Base-by-base conservation (phyloP, 2,329 filamentous ascomycete species). In the Fusarium sterilihyphosum region DNA sequence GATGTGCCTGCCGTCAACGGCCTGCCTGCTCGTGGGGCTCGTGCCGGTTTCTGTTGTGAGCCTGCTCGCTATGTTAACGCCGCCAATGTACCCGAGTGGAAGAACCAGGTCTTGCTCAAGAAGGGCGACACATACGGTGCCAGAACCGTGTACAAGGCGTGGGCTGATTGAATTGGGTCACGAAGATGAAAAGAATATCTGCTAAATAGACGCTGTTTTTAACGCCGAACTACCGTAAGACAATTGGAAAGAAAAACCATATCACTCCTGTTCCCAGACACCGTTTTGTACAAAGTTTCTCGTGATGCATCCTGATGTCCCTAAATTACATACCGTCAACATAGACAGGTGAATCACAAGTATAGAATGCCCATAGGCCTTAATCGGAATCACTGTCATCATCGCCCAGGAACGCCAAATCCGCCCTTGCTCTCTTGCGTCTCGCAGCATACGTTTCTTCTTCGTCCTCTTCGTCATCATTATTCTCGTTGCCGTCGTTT, bases 51-150 rank as follows among this genome's bases (percentile, higher is more conserved):
- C 85, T 98, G 95, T 82, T 92, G 98, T 49, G 96, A 99, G 86
- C 95, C 96, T 0, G 94, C 93, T 78, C 90, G 96, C 29, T 98
- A 93, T 82, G 93, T 98, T 64, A 96, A 98, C 82, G 95, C 95
- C 1, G 86, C 91, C 79, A 98, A 98, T 78, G 90, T 93, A 56
- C 90, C 92, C 0, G 91, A 92, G 78, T 97, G 95, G 93, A 93
- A 89, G 84, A 85, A 85, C 60, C 94, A 94, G 91, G 91, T 94
- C 70, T 74, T 96, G 35, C 84, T 98, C 73, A 96, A 93, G 88
- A 95, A 92, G 86, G 96, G 96, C 2, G 88, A 96, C 81, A 91
- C 90, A 70, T 98, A 94, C 82, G 96, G 96, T 4, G 90, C 91
- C 72, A 90, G 91, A 73, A 94, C 92, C 75, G 91, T 97, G 72